Percentiles rank a stretch among this genome's conserved stretches.
Evolutionary conservation across 257 asterid species (phyloP).

Genomic region (Nyctanthes arbortristis): DNA sequence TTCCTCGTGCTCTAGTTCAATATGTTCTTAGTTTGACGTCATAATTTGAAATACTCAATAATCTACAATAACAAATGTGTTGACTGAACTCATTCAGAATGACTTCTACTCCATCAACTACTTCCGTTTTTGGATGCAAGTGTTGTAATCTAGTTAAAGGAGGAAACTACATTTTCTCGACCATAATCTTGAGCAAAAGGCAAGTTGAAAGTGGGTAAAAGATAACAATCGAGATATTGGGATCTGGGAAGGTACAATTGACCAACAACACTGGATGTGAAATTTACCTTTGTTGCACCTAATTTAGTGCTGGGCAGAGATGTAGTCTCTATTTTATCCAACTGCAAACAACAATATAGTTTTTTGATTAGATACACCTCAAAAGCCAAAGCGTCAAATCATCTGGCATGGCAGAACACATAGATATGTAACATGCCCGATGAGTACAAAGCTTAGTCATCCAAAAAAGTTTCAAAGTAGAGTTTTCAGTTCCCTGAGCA

Average conservation of each 20-base stretch:
- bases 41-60: not conserved
- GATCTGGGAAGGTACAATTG: not conserved
- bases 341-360: conserved; percentile 48
- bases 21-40: not conserved
- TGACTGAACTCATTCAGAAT: not conserved
- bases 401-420: not conserved
- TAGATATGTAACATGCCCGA: not conserved
- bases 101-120: not conserved
- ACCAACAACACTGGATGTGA: conserved; percentile 20
- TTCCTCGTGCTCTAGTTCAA: not conserved
- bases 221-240: not conserved
- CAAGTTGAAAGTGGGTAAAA: conserved; percentile 13
- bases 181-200: conserved; percentile 4
- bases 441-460: not conserved
- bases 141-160: not conserved
- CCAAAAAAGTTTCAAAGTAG: too few species aligned
- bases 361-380: conserved; percentile 1
- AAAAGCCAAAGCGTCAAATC: not conserved
- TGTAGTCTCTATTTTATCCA: conserved; percentile 52
- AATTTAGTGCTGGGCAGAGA: conserved; percentile 40
- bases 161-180: conserved; percentile 11
- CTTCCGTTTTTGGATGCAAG: conserved; percentile 10
- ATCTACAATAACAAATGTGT: not conserved
- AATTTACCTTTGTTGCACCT: conserved; percentile 46
- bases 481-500: not conserved